These are phyloP conservation scores for Pseudozyma flocculosa DNA, from an alignment of 1,284 basidiomycete species.

Conservation along the genomic window DNA sequence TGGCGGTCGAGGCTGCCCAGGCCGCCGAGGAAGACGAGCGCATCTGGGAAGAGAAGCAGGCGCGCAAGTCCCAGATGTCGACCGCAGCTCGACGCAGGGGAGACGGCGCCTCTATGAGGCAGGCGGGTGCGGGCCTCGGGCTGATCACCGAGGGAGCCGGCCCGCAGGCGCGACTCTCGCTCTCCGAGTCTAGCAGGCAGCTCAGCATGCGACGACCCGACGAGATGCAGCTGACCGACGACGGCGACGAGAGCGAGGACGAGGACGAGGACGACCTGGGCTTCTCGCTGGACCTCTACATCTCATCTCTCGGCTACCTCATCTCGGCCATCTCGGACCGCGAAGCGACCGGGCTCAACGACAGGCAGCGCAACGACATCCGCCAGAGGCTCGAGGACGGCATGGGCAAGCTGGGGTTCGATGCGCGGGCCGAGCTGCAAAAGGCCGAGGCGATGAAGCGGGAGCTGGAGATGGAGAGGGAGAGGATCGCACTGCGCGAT, in stretches of 20 bases:
- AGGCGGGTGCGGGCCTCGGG: too few relatives aligned
- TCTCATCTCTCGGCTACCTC: constrained; percentile 38
- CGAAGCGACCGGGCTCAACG: constrained; percentile 18
- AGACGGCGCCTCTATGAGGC: too few relatives aligned
- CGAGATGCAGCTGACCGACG: too few relatives aligned
- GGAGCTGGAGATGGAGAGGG: constrained; percentile 21
- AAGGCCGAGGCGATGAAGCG: constrained; percentile 21
- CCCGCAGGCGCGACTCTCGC: not conserved
- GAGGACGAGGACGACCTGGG: constrained; percentile 27
- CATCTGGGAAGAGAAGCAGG: constrained; percentile 19
- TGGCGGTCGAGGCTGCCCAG: constrained; percentile 41
- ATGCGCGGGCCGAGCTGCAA: constrained; percentile 22
- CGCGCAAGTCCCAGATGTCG: constrained; percentile 1
- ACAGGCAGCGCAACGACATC: constrained; percentile 28
- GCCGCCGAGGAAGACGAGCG: constrained; percentile 39
- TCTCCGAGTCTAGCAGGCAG: too few relatives aligned
- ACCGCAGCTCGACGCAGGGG: too few relatives aligned
- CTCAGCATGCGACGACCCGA: too few relatives aligned
- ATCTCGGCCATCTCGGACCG: constrained; percentile 37
- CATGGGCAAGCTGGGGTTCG: constrained; percentile 29
- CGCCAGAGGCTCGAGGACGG: constrained; percentile 26
- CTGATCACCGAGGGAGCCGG: not conserved
- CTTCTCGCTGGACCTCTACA: constrained; percentile 42
- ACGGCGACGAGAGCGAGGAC: constrained; percentile 1
- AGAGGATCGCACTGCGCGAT: constrained; percentile 7